phyloP scores from a whole-genome alignment of 83 land plant species.

The Picea abies region DNA sequence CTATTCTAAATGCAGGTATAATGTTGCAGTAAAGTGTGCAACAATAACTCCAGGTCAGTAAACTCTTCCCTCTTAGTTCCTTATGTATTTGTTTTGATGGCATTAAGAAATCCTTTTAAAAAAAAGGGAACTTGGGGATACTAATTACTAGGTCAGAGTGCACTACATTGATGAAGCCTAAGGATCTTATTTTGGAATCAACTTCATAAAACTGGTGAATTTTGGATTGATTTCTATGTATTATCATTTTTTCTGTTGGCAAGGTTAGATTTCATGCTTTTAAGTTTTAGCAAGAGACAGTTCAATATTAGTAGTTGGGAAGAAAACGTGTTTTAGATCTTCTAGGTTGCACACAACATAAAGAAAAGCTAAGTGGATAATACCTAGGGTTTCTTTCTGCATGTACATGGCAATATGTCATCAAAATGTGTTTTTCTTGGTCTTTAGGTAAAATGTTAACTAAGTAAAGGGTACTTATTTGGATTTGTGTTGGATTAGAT shows the following conservation, averaged over 20 bases:
- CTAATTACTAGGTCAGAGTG: neutral
- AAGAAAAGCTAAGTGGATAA: too few relatives aligned
- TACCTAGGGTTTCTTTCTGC: too few relatives aligned
- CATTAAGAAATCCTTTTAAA: neutral
- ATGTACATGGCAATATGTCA: too few relatives aligned
- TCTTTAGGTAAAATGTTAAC: too few relatives aligned
- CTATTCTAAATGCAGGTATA: slow-evolving; percentile 62
- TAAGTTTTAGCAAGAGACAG: neutral
- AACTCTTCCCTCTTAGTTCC: neutral
- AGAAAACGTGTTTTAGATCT: neutral
- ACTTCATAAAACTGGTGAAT: neutral
- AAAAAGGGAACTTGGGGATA: neutral
- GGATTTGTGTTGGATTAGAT: too few relatives aligned
- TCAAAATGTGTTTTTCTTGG: too few relatives aligned
- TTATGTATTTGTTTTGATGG: slow-evolving; percentile 2
- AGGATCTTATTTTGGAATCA: neutral
- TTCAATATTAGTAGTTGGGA: neutral
- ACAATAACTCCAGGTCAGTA: slow-evolving; percentile 87
- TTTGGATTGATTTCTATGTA: neutral
- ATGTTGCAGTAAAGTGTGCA: slow-evolving; percentile 91
- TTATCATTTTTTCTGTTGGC: neutral
- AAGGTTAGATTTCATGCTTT: neutral
- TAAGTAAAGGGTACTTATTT: too few relatives aligned
- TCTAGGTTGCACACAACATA: neutral
- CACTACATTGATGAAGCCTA: neutral